Base-by-base conservation (phyloP, 1,284 basidiomycete genomes). In the Ustilago esculenta region DNA sequence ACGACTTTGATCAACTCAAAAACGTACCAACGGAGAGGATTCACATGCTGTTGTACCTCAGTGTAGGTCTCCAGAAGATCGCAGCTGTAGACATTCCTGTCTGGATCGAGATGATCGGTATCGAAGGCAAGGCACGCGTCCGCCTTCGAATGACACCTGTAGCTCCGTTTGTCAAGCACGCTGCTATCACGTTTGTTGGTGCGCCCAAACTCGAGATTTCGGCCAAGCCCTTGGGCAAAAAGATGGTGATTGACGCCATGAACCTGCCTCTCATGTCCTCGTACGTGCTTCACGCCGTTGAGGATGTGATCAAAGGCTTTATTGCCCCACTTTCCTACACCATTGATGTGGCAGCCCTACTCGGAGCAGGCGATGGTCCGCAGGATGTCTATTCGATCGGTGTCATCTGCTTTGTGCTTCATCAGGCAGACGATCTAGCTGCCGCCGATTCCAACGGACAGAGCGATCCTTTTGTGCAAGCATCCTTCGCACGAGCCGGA, bases 221-320 rank as follows among this genome's bases (percentile, higher is more conserved):
- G 14, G 77, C 77, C 29, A 73, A 73, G 56, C 77, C 77, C 2
- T 40, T 80, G 33, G 76, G 77, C 37, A 57, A 66, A 32, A 68
- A 72, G 41, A 79, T 78, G 76, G 58, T 80, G 32, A 68, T 80
- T n/a, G 76, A 80, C 39, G 77, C 74, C 25, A 80, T 80, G 77
- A 69, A 80, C 33, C 45, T 80, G 45, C 77, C 77, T 3, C 54
- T 80, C 48, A 73, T 80, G 58, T 72, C 74, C 2, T 53, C 57
- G 5, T 80, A 80, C 39, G 72, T 76, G 29, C 61, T 75, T 2
- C 59, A 67, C 39, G 71, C 70, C 2, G 64, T 80, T 17, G 67
- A 80, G 33, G 63, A 72, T 18, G 76, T 78, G 39, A 66, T 80
- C 46, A 54, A 67, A 34, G 72, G 70, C 42, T 80, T 80, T 35